Evolutionary conservation across 495 filamentous ascomycete genomes (phyloP), one percentile per base, ranked within the genome.

Genomic region (Aspergillus incahuasiensis): DNA sequence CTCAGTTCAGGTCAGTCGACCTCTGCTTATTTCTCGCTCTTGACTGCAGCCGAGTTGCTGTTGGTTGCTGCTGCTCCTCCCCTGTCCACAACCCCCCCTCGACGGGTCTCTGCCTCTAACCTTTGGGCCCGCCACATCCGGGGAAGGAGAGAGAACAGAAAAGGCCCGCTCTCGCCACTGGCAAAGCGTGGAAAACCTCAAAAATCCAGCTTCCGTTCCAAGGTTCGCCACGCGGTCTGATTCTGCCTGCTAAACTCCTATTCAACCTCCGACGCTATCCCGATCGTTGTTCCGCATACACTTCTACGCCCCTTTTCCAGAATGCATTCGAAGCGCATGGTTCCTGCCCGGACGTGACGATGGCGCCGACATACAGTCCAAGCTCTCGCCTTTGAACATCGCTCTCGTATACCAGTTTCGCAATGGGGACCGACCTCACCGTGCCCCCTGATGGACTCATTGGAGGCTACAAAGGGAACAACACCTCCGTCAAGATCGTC

Each of bases 371-470:
- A 12, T 6, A 16, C 38, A 40, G 15, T 18, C 8, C 5, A 4
- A 18, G 15, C 16, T 40, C 38, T 18, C n/a, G 3, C 5, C 16
- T 3, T 40, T 40, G 38, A 40, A 40, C 38, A 28, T n/a, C 6
- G 32, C 32, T 35, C 32, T 15, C 8, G 3, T 15, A 2, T 12
- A 9, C 12, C 32, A 24, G 21, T 32, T 44, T 47, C 55, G 49
- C 16, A 16, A 47, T 54, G 56, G 7, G 41, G 32, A 32, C 34
- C 16, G 19, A 35, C 18, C 48, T 56, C 12, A 40, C 42, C 5
- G 42, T 34, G 3, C 50, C 64, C 3, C 72, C 72, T 13, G 66
- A 68, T 50, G 72, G 69, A 34, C 65, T 73, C 42, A 63, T 72
- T 43, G 66, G 63, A n/a, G 68, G 69, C 6, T 71, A 69, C 47